Conservation (phyloP, 352 stramenopile species). For the Pythium inflatum region DNA sequence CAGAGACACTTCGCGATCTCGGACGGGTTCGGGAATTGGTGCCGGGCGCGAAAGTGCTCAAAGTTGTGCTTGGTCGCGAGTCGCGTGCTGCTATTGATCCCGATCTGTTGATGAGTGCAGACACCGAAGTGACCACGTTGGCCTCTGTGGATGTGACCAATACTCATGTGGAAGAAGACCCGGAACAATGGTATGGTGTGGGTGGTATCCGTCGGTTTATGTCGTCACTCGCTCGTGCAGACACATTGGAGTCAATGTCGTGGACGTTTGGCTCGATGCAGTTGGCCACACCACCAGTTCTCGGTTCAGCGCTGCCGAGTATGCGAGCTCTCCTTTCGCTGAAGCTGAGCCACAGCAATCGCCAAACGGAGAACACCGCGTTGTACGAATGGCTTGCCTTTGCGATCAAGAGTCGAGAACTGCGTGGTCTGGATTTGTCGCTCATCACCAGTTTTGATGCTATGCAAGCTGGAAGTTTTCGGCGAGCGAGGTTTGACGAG, state of each 20-base stretch:
- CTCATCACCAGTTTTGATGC: background rate
- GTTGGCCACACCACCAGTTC: background rate
- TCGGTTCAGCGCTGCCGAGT: background rate
- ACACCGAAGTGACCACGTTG: background rate
- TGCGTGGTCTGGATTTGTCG: background rate
- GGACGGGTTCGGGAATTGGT: background rate
- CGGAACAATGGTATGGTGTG: background rate
- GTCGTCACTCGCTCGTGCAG: background rate
- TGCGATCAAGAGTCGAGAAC: background rate
- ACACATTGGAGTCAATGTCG: background rate
- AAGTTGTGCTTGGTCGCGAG: background rate
- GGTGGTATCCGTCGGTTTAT: background rate
- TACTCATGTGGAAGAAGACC: background rate
- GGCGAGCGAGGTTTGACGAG: no score
- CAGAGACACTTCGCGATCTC: background rate
- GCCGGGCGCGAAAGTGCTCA: background rate
- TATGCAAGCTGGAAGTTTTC: no score
- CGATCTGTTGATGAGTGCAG: no score
- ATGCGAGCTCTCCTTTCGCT: background rate
- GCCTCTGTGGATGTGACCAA: background rate
- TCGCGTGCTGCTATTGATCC: no score
- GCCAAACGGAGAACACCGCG: no score
- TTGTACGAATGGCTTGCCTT: conserved; percentile 11
- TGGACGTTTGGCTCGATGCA: background rate
- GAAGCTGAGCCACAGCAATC: background rate